Base-by-base conservation (phyloP, 257 asterid genomes). In the Osmanthus fragrans region DNA sequence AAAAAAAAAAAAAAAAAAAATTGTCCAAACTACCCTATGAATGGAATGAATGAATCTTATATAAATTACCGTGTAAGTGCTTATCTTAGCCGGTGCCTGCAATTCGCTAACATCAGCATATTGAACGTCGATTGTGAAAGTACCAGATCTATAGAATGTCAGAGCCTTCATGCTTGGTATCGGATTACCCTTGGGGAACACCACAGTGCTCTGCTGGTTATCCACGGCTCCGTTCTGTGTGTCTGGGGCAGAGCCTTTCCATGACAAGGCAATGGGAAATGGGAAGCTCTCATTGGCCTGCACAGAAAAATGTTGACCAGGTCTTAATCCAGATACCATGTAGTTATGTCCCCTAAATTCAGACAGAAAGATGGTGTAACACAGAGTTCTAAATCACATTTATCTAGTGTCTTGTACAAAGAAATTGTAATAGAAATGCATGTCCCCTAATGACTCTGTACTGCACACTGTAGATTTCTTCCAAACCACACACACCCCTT, bases 101-200 rank as follows among this genome's bases (percentile, higher is more conserved):
- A 87, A 66, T 51, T 79, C 90, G 25, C 79, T 83, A 64, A 79
- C 80, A 67, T 87, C 90, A 40, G 86, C 83, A 81, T 85, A 87
- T 71, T 78, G 86, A 10, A 85, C 87, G 81, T 85, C 89, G 33
- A 81, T 76, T 12, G 86, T 37, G 70, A 85, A 87, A 3, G 87
- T 82, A 29, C 87, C 83, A 58, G 90, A 73, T 71, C 86, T 79
- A 73, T 80, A 85, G 77, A 87, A 85, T 11, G 90, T 87, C 58
- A 87, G 74, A 74, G 87, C 89, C 80, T 87, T 87, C 79, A 83
- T 82, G 72, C 90, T 87, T 47, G 90, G 89, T 69, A 85, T 76
- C 4, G 87, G 80, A 83, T 87, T 87, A 5, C 89, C 89, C 66
- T 87, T 87, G 40, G 89, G 86, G 73, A 87, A 87, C 34, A 87